Conservation (phyloP, 2,329 filamentous ascomycete species). For the Dothiorella sarmentorum region DNA sequence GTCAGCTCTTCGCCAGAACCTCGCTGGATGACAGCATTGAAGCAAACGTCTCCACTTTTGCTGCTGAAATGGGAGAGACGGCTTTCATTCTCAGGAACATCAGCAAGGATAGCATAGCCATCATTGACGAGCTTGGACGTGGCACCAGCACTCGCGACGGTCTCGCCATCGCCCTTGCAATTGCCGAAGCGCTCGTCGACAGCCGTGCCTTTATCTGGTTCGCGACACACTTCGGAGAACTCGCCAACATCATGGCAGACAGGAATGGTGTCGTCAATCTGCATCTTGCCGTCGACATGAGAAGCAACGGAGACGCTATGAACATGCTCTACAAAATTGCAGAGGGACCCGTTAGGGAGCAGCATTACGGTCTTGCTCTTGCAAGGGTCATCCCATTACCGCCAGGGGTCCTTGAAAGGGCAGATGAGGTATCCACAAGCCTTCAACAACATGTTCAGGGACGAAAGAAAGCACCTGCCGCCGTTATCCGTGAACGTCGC, state of each 20-base stretch:
- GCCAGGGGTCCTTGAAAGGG: slow-evolving; percentile 61
- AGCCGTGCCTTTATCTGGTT: slow-evolving; percentile 82
- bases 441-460: slow-evolving; percentile 58
- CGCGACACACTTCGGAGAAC: slow-evolving; percentile 84
- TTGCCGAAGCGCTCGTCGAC: slow-evolving; percentile 81
- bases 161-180: slow-evolving; percentile 81
- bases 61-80: slow-evolving; percentile 92
- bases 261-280: slow-evolving; percentile 77
- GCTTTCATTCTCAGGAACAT: slow-evolving; percentile 88
- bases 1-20: slow-evolving; percentile 82
- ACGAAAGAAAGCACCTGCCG: slow-evolving; percentile 57
- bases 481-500: slow-evolving; percentile 58
- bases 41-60: slow-evolving; percentile 89
- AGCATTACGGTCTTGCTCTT: slow-evolving; percentile 80
- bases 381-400: slow-evolving; percentile 75
- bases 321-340: slow-evolving; percentile 85
- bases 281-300: slow-evolving; percentile 71
- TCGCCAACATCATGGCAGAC: slow-evolving; percentile 71
- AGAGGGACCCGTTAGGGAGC: slow-evolving; percentile 65
- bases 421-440: slow-evolving; percentile 61
- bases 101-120: slow-evolving; percentile 69
- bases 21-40: slow-evolving; percentile 86
- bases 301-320: slow-evolving; percentile 57
- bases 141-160: slow-evolving; percentile 89
- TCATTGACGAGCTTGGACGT: slow-evolving; percentile 88